Percentiles rank a stretch among this genome's conserved stretches.
Conservation (phyloP, 352 stramenopile genomes). For the Globisporangium perplexum region DNA sequence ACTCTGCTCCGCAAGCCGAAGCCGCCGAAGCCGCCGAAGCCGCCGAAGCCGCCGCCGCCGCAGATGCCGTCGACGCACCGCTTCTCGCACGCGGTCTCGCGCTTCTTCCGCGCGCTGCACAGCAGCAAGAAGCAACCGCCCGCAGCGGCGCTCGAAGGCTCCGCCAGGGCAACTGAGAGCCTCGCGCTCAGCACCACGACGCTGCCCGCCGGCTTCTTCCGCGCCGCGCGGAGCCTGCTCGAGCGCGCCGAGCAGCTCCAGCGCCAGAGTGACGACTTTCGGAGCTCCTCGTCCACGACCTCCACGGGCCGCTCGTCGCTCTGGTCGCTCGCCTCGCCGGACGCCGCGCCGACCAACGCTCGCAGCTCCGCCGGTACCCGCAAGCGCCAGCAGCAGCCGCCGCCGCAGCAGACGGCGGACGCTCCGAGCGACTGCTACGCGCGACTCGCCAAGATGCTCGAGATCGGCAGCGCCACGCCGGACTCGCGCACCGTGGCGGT, state of each 20-base stretch:
- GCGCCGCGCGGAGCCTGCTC: conserved; percentile 14
- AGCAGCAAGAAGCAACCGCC: conserved; percentile 20
- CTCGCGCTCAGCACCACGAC: conserved; percentile 1
- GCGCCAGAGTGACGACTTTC: not conserved
- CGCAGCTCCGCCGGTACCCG: conserved; percentile 11
- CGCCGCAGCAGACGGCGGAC: conserved; percentile 14
- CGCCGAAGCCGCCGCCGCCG: no score
- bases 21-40: no score
- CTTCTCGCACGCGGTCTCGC: conserved; percentile 32
- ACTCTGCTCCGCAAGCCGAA: no score
- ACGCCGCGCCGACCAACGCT: not conserved
- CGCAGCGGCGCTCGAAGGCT: conserved; percentile 13
- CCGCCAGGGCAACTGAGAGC: not conserved
- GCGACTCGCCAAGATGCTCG: conserved; percentile 23
- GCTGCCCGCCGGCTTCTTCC: conserved; percentile 31
- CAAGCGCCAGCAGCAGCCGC: conserved; percentile 13
- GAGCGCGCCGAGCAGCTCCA: conserved; percentile 1
- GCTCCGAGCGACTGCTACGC: conserved; percentile 1
- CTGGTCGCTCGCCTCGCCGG: conserved; percentile 6
- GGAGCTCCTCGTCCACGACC: conserved; percentile 4
- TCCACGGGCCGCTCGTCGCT: conserved; percentile 3
- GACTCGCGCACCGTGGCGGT: conserved; percentile 21
- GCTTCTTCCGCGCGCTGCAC: conserved; percentile 36
- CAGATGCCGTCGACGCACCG: conserved; percentile 18
- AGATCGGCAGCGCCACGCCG: not conserved